These are phyloP conservation scores for Populus tomentosa DNA, from an alignment of 441 rosid species.

Conservation along the genomic window DNA sequence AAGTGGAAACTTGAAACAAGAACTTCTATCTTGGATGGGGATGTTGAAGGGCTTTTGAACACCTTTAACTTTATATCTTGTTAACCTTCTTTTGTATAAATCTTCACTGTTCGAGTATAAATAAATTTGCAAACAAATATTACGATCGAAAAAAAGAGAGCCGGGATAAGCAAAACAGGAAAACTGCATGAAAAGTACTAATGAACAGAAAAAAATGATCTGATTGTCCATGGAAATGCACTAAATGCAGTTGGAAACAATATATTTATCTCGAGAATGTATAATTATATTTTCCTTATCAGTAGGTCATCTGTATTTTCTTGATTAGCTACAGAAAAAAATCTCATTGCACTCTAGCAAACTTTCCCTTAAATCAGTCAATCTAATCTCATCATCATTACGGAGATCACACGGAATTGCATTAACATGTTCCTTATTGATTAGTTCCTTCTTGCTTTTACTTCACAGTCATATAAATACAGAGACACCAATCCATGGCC, in stretches of 20 bases:
- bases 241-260: neutral
- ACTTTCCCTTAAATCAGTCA: neutral
- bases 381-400: neutral
- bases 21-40: constrained; percentile 42
- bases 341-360: neutral
- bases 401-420: neutral
- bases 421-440: neutral
- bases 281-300: neutral
- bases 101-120: constrained; percentile 50
- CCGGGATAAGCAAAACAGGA: neutral
- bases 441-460: neutral
- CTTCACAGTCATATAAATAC: neutral
- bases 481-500: neutral
- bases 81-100: constrained; percentile 53
- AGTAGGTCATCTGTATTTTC: neutral
- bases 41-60: constrained; percentile 46
- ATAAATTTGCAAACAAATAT: neutral
- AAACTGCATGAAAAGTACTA: neutral
- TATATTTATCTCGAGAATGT: neutral
- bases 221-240: neutral
- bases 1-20: constrained; percentile 49
- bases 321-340: neutral
- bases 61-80: constrained; percentile 43
- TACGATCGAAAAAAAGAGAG: neutral
- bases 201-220: neutral